phyloP scores from a whole-genome alignment of 164 flowering plant genomes.

The Magnolia officinalis region DNA sequence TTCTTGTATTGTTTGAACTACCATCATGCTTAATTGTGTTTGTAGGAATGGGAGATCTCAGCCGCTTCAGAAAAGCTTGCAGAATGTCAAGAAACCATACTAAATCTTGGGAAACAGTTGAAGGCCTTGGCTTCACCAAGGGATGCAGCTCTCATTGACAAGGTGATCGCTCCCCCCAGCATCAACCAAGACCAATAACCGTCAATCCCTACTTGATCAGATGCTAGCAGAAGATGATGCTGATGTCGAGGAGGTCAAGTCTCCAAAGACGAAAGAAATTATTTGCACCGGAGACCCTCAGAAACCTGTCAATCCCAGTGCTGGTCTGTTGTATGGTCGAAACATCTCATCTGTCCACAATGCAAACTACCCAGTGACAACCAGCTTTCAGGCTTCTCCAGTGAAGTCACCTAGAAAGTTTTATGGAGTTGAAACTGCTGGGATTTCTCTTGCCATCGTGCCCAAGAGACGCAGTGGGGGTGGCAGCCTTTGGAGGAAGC shows the following conservation, averaged over 20 bases:
- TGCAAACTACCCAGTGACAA: neutral
- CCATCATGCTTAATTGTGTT: neutral
- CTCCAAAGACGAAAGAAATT: constrained; percentile 39
- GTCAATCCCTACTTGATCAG: constrained; percentile 62
- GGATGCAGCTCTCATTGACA: constrained; percentile 31
- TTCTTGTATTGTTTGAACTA: neutral
- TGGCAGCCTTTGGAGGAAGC: constrained; percentile 53
- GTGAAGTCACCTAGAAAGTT: constrained; percentile 16
- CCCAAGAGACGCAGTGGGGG: constrained; percentile 51
- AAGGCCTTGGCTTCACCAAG: constrained; percentile 50
- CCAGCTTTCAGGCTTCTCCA: constrained; percentile 10
- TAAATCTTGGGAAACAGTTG: constrained; percentile 57
- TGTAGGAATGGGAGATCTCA: constrained; percentile 72
- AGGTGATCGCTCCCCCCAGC: constrained; percentile 22
- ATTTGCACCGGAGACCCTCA: constrained; percentile 27
- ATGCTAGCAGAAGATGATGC: constrained; percentile 57
- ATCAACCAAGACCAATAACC: constrained; percentile 23
- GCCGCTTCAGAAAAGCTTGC: constrained; percentile 69
- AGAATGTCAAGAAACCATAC: constrained; percentile 58
- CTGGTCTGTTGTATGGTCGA: constrained; percentile 14
- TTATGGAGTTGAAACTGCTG: constrained; percentile 11
- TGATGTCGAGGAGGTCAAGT: constrained; percentile 20
- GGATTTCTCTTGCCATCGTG: constrained; percentile 48
- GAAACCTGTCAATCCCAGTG: constrained; percentile 12
- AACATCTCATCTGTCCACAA: constrained; percentile 1